These are phyloP conservation scores for Hymenoscyphus fructigenus DNA, from an alignment of 2,329 filamentous ascomycete genomes.

Conservation along the genomic window DNA sequence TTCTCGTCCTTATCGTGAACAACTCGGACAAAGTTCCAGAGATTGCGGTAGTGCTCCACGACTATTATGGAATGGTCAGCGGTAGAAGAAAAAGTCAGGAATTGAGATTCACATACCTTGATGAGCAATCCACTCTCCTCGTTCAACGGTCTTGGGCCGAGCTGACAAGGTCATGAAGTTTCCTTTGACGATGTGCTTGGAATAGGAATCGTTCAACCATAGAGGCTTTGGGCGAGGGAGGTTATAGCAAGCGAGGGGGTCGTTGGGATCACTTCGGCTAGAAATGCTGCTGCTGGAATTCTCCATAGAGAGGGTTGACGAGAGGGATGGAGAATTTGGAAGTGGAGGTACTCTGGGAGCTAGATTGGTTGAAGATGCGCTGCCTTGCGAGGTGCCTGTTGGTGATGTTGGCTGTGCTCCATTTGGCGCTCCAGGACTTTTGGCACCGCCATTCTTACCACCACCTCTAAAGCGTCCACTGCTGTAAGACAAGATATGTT, in stretches of 20 bases:
- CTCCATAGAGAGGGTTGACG: slow-evolving; percentile 68
- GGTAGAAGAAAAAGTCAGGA: slow-evolving; percentile 10
- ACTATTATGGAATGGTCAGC: slow-evolving; percentile 51
- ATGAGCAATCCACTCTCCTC: slow-evolving; percentile 93
- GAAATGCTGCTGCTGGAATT: slow-evolving; percentile 39
- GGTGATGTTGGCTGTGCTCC: slow-evolving; percentile 50
- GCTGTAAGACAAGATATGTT: slow-evolving; percentile 39
- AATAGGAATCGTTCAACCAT: slow-evolving; percentile 73
- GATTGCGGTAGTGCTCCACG: slow-evolving; percentile 86
- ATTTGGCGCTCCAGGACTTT: slow-evolving; percentile 50
- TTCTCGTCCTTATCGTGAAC: slow-evolving; percentile 78
- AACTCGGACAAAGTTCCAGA: slow-evolving; percentile 86
- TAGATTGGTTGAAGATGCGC: slow-evolving; percentile 49
- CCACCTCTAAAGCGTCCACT: slow-evolving; percentile 60
- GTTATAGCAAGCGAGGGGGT: slow-evolving; percentile 59
- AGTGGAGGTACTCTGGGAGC: slow-evolving; percentile 61
- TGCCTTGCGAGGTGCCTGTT: slow-evolving; percentile 45
- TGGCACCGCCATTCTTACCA: slow-evolving; percentile 51
- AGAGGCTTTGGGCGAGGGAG: slow-evolving; percentile 67
- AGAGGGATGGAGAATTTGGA: slow-evolving; percentile 62
- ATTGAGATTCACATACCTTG: slow-evolving; percentile 61
- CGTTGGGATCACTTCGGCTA: slow-evolving; percentile 50
- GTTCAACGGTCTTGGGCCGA: slow-evolving; percentile 87
- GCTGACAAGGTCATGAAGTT: slow-evolving; percentile 97
- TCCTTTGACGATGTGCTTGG: slow-evolving; percentile 88